phyloP scores from a whole-genome alignment of 176 grass and related monocot species.

The Chrysopogon serrulatus region DNA sequence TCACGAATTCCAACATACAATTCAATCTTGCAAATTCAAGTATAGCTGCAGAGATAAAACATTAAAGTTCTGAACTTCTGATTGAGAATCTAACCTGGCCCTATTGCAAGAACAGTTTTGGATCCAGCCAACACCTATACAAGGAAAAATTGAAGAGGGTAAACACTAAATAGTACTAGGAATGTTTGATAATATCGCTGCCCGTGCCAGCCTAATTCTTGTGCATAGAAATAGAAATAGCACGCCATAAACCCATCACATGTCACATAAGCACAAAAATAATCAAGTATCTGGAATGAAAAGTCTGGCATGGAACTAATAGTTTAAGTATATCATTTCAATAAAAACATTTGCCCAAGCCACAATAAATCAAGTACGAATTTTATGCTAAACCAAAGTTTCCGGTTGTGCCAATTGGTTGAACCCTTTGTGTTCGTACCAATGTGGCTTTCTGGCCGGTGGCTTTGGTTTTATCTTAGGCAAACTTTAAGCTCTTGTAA shows the following conservation, averaged over 20 bases:
- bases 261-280: neutral
- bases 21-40: neutral
- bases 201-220: neutral
- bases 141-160: neutral
- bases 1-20: neutral
- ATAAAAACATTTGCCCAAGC: neutral
- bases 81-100: conserved; percentile 60
- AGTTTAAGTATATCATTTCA: neutral
- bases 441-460: too few relatives aligned
- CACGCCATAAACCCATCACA: neutral
- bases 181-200: neutral
- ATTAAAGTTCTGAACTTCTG: neutral
- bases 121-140: conserved; percentile 85
- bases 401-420: too few relatives aligned
- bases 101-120: conserved; percentile 92
- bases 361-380: neutral
- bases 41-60: neutral
- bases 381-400: too few relatives aligned
- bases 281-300: neutral
- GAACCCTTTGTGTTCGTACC: too few relatives aligned
- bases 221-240: neutral
- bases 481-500: too few relatives aligned
- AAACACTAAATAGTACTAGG: neutral
- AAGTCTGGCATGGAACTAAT: neutral
- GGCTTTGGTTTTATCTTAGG: too few relatives aligned